Conservation (phyloP, 73 alveolate species). For the Paramecium octaurelia region DNA sequence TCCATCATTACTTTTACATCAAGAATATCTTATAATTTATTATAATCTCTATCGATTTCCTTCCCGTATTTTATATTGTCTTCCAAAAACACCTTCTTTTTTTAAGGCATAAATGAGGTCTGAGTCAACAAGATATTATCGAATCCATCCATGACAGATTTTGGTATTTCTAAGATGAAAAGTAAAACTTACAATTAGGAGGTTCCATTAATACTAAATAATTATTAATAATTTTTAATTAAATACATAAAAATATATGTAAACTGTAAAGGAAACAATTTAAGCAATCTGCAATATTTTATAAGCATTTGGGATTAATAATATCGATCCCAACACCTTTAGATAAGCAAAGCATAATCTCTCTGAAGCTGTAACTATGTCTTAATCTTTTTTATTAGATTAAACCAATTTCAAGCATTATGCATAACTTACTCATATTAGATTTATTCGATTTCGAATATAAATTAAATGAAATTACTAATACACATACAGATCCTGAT, state of each 20-base stretch:
- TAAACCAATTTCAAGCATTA: neutral
- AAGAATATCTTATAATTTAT: neutral
- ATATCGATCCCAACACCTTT: neutral
- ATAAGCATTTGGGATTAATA: neutral
- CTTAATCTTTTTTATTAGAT: neutral
- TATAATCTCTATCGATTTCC: conserved; percentile 27
- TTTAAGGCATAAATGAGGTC: neutral
- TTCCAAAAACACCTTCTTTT: conserved; percentile 7
- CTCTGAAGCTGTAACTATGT: neutral
- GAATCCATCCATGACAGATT: neutral
- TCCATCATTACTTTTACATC: neutral
- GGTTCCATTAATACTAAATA: neutral
- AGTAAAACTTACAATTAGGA: neutral
- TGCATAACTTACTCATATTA: neutral
- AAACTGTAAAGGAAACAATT: conserved; percentile 35
- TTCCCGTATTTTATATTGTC: neutral
- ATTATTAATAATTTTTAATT: neutral
- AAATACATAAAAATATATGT: neutral
- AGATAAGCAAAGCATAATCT: conserved; percentile 20
- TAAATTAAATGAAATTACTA: neutral
- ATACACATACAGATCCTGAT: neutral
- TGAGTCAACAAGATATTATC: neutral
- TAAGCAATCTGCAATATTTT: neutral
- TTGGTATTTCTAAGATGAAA: neutral
- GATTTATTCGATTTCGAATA: conserved; percentile 35